A percentile compares a stretch with the other conserved stretches of the same genome.
These are phyloP conservation scores for Ceratocystis albifundus DNA, from an alignment of 2,329 filamentous ascomycete species.

Conservation along the genomic window DNA sequence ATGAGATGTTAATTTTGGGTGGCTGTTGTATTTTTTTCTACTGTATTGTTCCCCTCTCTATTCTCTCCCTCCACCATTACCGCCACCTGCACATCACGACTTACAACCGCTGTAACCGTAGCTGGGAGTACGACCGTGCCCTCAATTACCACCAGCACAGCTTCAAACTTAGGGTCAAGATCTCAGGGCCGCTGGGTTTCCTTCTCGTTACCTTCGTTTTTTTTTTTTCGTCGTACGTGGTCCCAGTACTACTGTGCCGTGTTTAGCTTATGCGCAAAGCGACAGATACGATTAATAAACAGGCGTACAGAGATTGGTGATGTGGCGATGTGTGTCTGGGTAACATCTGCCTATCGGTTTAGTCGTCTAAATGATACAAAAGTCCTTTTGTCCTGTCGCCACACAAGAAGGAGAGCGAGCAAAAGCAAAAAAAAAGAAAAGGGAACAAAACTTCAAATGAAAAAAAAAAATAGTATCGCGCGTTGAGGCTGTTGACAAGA, in stretches of 20 bases:
- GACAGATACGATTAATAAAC: not conserved
- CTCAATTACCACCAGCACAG: too few relatives aligned
- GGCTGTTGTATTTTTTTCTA: not conserved
- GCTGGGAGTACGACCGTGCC: too few relatives aligned
- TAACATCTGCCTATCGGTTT: not conserved
- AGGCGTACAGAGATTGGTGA: slow-evolving; percentile 1
- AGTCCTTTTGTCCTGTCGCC: not conserved
- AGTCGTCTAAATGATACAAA: too few relatives aligned
- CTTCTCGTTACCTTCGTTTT: not conserved
- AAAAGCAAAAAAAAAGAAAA: not conserved
- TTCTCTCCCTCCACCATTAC: not conserved
- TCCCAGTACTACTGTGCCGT: not conserved
- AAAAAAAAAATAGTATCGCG: not conserved
- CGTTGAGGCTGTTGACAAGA: slow-evolving; percentile 14
- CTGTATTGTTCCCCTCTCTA: not conserved
- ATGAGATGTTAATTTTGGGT: not conserved
- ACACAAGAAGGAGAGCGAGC: not conserved
- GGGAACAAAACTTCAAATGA: too few relatives aligned
- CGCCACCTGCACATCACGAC: not conserved
- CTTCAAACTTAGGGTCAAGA: not conserved
- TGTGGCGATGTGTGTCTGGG: not conserved
- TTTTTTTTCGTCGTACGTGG: not conserved
- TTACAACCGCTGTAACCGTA: too few relatives aligned
- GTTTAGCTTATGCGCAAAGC: not conserved
- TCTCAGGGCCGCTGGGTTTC: not conserved